These are phyloP conservation scores for Aspergillus calidoustus DNA, from an alignment of 2,329 filamentous ascomycete genomes.

Conservation along the genomic window DNA sequence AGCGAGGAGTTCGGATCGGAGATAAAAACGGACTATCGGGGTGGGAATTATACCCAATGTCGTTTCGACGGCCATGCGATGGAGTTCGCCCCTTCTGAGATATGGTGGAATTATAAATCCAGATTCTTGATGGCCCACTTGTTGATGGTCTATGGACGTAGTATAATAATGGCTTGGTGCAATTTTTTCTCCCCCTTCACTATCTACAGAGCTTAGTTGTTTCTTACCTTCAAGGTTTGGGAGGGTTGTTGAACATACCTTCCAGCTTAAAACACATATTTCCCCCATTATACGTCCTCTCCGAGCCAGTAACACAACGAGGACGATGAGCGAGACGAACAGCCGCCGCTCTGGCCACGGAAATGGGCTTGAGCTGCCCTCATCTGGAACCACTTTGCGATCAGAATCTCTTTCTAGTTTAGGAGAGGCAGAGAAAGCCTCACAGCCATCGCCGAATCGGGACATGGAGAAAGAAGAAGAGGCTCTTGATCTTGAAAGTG, in stretches of 20 bases:
- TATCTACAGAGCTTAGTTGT: background rate
- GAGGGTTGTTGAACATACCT: background rate
- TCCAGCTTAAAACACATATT: background rate
- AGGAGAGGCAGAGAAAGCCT: constrained; percentile 14
- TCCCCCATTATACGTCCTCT: background rate
- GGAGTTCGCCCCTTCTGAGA: constrained; percentile 1
- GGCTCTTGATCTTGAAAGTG: constrained; percentile 20
- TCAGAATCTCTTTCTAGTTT: constrained; percentile 16
- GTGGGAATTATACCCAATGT: background rate
- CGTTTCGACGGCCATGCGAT: constrained; percentile 1
- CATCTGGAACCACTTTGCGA: constrained; percentile 20
- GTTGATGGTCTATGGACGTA: background rate
- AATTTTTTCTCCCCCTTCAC: background rate
- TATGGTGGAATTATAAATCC: constrained; percentile 16
- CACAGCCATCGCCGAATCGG: constrained; percentile 3
- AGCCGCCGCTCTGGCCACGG: constrained; percentile 14
- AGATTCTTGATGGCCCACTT: constrained; percentile 10
- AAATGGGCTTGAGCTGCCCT: constrained; percentile 11
- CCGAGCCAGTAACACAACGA: background rate
- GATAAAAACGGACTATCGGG: constrained; percentile 1
- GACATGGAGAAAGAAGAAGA: constrained; percentile 18
- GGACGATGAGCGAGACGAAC: constrained; percentile 6
- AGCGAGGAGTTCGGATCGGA: background rate
- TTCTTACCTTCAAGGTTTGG: background rate
- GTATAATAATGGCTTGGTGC: constrained; percentile 10